These are phyloP conservation scores for Domatiomyces globalis DNA, from an alignment of 2,329 filamentous ascomycete genomes.

Conservation along the genomic window DNA sequence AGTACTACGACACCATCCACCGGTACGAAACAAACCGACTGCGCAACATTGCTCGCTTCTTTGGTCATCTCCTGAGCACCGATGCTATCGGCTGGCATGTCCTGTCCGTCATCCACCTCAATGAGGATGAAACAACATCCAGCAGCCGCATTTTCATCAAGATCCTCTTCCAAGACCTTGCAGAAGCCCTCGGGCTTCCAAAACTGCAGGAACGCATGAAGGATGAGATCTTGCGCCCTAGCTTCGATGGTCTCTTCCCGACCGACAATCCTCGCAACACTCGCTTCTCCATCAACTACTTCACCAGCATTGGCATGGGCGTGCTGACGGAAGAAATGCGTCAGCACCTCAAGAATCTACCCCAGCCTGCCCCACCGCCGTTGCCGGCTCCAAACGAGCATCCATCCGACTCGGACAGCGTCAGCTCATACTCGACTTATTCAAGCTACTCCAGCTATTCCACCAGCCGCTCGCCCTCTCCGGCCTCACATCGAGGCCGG, in stretches of 20 bases:
- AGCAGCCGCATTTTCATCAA: conserved; percentile 97
- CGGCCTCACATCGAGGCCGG: conserved; percentile 20
- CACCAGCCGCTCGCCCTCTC: conserved; percentile 13
- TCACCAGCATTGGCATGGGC: conserved; percentile 95
- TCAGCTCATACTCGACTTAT: conserved; percentile 57
- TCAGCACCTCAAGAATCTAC: conserved; percentile 75
- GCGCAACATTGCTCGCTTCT: conserved; percentile 88
- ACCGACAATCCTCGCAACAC: conserved; percentile 78
- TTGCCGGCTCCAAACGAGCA: conserved; percentile 31
- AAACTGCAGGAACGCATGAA: conserved; percentile 62
- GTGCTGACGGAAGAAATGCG: conserved; percentile 89
- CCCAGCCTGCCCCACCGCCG: conserved; percentile 65
- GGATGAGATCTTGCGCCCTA: conserved; percentile 64
- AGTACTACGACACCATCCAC: conserved; percentile 96
- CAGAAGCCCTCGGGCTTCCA: conserved; percentile 71
- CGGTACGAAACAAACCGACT: conserved; percentile 91
- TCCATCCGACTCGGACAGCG: conserved; percentile 50
- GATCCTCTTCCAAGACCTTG: conserved; percentile 86
- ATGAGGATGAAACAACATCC: conserved; percentile 92
- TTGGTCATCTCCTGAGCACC: conserved; percentile 75
- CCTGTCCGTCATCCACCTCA: conserved; percentile 70
- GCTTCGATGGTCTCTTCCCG: conserved; percentile 76
- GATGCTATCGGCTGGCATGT: conserved; percentile 91
- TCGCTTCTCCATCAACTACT: conserved; percentile 97
- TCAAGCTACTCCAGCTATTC: conserved; percentile 46